A percentile compares a stretch with the other conserved stretches of the same genome.
Evolutionary conservation across 805 yeast genomes (phyloP).

Genomic region (Cyberlindnera samutprakarnensis): DNA sequence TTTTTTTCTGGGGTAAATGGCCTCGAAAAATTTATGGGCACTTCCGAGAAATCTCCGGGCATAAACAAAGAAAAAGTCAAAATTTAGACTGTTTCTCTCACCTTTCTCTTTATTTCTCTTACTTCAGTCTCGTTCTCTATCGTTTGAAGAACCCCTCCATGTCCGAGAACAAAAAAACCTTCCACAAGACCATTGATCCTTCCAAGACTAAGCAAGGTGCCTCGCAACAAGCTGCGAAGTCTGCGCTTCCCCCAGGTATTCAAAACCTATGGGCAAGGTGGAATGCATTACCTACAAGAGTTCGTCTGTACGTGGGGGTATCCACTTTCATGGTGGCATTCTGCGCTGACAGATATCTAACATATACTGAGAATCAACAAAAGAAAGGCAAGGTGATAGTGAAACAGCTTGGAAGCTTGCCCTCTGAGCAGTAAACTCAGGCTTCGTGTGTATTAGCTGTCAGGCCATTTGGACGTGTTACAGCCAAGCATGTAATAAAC

Average conservation of each 20-base stretch:
- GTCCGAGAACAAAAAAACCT: slow-evolving; percentile 15
- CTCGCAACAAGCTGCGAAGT: background rate
- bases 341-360: slow-evolving; percentile 17
- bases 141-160: too few relatives aligned
- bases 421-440: too few relatives aligned
- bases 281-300: slow-evolving; percentile 17
- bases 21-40: too few relatives aligned
- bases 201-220: background rate
- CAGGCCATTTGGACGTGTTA: too few relatives aligned
- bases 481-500: too few relatives aligned
- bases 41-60: too few relatives aligned
- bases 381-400: slow-evolving; percentile 12
- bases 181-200: slow-evolving; percentile 10
- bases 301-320: slow-evolving; percentile 20
- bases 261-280: slow-evolving; percentile 11
- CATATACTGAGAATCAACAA: slow-evolving; percentile 11
- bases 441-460: too few relatives aligned
- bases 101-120: too few relatives aligned
- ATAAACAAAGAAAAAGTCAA: too few relatives aligned
- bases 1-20: too few relatives aligned
- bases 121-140: too few relatives aligned
- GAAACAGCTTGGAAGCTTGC: slow-evolving; percentile 5
- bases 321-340: slow-evolving; percentile 24
- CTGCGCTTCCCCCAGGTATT: slow-evolving; percentile 1
- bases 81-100: too few relatives aligned